Base-by-base conservation (phyloP, 495 filamentous ascomycete species). In the Pseudotulostoma volvatum region DNA sequence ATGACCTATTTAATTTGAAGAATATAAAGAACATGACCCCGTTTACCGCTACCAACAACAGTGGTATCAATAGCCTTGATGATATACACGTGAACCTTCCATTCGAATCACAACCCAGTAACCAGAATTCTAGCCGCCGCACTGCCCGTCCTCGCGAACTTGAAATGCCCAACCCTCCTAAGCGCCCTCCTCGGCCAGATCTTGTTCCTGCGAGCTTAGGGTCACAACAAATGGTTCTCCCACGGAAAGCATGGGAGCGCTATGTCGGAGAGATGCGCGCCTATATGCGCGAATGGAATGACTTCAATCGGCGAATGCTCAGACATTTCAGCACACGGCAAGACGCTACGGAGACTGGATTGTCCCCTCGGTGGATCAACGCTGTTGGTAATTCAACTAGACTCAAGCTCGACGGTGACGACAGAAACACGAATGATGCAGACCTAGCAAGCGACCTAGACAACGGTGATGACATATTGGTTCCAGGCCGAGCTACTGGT, bases 211-310 rank as follows among this genome's bases (percentile, higher is more conserved):
- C 38, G 8, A 34, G 33, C 15, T 38, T 44, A 11, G 56, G 55
- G 4, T 52, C 60, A 0, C 40, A 49, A 4, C 44, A 54, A n/a
- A 18, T 43, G 13, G 52, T 50, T 4, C 50, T 65, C 0, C 58
- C 60, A 2, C 56, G 57, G 3, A 44, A 60, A 0, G 61, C 67
- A 9, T 83, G 74, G 68, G 54, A 61, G 13, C 61, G 57, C 5
- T 90, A 86, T 50, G 60, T 74, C 2, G 53, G 55, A 1, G 60
- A 68, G 8, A 83, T 92, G 63, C 54, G 65, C 11, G 44, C 49
- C 1, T 94, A 93, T 56, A 67, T 87, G 56, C 52, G 51, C n/a
- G 68, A 71, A 15, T 93, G 77, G 75, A 68, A 72, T 37, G 47
- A 38, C 0, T 90, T 77, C 55, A 76, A 80, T 46, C 57, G 57